These are phyloP conservation scores for Linnemannia schmuckeri DNA, from an alignment of 192 early-diverging fungal genomes.

Conservation along the genomic window DNA sequence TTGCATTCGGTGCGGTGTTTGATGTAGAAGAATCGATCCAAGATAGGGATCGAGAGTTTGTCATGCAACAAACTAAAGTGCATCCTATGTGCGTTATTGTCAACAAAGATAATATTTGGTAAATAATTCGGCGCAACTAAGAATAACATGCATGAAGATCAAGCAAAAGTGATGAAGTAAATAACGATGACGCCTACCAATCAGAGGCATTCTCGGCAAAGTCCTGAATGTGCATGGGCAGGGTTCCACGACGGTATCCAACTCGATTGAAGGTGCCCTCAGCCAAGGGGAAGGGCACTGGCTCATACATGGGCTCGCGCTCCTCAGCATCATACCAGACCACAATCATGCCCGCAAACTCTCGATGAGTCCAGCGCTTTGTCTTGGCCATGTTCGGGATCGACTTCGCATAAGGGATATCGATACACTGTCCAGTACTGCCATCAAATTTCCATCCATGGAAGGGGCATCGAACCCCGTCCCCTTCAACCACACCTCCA, in stretches of 20 bases:
- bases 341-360: constrained; percentile 41
- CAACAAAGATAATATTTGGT: background rate
- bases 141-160: no score
- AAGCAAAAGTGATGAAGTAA: background rate
- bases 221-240: constrained; percentile 56
- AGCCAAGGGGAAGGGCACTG: constrained; percentile 41
- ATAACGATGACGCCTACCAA: constrained; percentile 15
- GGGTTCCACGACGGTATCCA: constrained; percentile 44
- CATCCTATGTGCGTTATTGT: constrained; percentile 29
- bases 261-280: constrained; percentile 42
- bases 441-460: constrained; percentile 56
- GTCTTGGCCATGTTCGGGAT: constrained; percentile 44
- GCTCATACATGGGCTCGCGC: constrained; percentile 51
- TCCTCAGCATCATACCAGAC: constrained; percentile 53
- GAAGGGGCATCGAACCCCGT: constrained; percentile 45
- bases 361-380: constrained; percentile 47
- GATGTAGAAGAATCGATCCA: constrained; percentile 50
- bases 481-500: constrained; percentile 43
- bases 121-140: background rate
- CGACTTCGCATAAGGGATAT: constrained; percentile 49
- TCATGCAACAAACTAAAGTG: constrained; percentile 43
- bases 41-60: constrained; percentile 42
- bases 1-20: constrained; percentile 48
- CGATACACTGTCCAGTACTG: constrained; percentile 39
- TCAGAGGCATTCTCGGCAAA: constrained; percentile 55